These are phyloP conservation scores for Populus euphratica DNA, from an alignment of 345 rosid genomes.

Conservation along the genomic window DNA sequence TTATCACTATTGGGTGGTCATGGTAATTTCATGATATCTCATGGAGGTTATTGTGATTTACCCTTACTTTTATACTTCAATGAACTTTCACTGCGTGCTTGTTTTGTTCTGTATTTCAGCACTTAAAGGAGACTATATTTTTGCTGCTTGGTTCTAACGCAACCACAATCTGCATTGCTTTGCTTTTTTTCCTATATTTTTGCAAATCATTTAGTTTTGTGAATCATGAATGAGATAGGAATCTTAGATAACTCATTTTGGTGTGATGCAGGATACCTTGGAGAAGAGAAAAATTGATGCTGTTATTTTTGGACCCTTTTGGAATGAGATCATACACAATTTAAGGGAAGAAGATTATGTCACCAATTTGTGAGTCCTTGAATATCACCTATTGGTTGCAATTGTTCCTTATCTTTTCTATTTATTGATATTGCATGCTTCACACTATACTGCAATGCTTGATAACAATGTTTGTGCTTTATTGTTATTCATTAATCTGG, in stretches of 20 bases:
- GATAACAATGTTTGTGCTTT: constrained; percentile 6
- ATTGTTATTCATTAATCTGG: background rate
- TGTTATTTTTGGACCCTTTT: constrained; percentile 82
- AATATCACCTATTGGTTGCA: background rate
- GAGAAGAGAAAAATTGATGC: constrained; percentile 71
- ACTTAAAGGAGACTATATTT: no score
- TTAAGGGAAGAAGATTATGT: constrained; percentile 94
- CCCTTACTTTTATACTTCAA: no score
- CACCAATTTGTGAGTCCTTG: constrained; percentile 61
- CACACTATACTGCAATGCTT: background rate
- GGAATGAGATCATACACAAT: constrained; percentile 87
- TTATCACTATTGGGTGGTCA: no score
- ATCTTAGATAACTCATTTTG: background rate
- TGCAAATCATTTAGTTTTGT: background rate
- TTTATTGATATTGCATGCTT: background rate
- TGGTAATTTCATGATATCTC: no score
- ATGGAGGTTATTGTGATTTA: no score
- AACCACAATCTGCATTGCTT: background rate
- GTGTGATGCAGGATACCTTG: constrained; percentile 43
- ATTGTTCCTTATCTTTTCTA: constrained; percentile 3
- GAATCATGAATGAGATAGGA: background rate
- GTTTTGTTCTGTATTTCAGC: no score
- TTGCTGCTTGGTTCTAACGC: no score
- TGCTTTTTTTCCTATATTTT: background rate
- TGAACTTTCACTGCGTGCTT: no score